Evolutionary conservation across 2,329 filamentous ascomycete species (phyloP), one percentile per base, ranked within the genome.

Genomic region (Microsporum audouinii): DNA sequence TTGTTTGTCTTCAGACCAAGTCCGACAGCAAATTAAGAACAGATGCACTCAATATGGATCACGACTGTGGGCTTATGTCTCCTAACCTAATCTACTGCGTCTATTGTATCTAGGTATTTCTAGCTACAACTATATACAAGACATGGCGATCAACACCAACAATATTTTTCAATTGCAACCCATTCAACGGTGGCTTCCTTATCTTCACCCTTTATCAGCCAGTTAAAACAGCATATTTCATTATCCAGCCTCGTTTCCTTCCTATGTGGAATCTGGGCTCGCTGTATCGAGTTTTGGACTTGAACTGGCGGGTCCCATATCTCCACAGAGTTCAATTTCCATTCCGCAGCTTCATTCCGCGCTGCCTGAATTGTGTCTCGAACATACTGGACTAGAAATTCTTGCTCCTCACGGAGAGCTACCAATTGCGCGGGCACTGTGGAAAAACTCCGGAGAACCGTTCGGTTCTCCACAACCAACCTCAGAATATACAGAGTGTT

Each of bases 201-300:
- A 63, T 72, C 72, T 47, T 71, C 66, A 64, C 72, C 70, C 29
- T 70, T 72, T 23, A 65, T 62, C n/a, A 71, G n/a, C 71, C 71
- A 72, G 34, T 55, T 55, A 14, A 55, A 7, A 36, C 49, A 55
- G 8, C 31, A 36, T 29, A 55, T 55, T 17, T 36, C 12, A 31
- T 55, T 29, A 8, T 55, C n/a, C 5, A 36, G 10, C 33, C 51
- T 29, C 6, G 14, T 14, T 68, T 17, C 14, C 31, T 34, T 5
- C 2, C 14, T 31, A 61, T 66, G 58, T 10, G 62, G 38, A 5
- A 71, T 55, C 4, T 60, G 65, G 49, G 55, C 67, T 33, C 58
- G 36, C 29, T 29, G 58, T 60, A 60, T 64, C 34, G 63, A 45
- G 39, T 57, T 43, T 36, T 62, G 58, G 7, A 65, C 34, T 39